Conservation (phyloP, 805 yeast genomes). For the Tetrapisispora fleetii region DNA sequence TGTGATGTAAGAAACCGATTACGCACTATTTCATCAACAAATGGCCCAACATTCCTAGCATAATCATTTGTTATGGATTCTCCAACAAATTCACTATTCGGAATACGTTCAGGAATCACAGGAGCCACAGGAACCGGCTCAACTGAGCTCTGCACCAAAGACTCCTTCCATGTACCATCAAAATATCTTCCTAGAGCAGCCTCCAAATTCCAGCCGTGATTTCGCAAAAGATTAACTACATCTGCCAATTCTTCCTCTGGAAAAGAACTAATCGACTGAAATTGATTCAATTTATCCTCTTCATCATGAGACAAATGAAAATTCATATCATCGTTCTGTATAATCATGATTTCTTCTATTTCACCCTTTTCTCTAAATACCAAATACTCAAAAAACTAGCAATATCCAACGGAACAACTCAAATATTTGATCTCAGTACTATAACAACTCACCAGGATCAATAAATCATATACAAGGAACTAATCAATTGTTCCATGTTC, state of each 20-base stretch:
- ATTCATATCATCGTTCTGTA: slow-evolving; percentile 14
- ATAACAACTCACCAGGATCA: no score
- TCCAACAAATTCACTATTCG: background rate
- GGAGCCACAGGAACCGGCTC: background rate
- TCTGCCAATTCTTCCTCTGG: slow-evolving; percentile 39
- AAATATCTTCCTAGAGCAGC: slow-evolving; percentile 51
- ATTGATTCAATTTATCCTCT: slow-evolving; percentile 36
- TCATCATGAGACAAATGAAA: slow-evolving; percentile 34
- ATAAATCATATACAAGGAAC: no score
- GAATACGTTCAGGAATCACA: slow-evolving; percentile 5
- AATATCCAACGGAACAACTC: no score
- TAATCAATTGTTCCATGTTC: no score
- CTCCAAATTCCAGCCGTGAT: slow-evolving; percentile 53
- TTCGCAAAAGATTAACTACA: slow-evolving; percentile 37
- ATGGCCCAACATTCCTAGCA: background rate
- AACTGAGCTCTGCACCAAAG: background rate
- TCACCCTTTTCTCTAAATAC: background rate
- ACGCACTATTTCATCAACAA: background rate
- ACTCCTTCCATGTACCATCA: slow-evolving; percentile 40
- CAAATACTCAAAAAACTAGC: background rate
- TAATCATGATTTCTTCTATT: slow-evolving; percentile 21
- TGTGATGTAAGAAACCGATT: slow-evolving; percentile 6
- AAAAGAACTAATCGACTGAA: slow-evolving; percentile 42
- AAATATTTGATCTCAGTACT: no score
- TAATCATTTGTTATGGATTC: background rate